Conservation (phyloP, 768 basidiomycete species). For the Boletales sp. region DNA sequence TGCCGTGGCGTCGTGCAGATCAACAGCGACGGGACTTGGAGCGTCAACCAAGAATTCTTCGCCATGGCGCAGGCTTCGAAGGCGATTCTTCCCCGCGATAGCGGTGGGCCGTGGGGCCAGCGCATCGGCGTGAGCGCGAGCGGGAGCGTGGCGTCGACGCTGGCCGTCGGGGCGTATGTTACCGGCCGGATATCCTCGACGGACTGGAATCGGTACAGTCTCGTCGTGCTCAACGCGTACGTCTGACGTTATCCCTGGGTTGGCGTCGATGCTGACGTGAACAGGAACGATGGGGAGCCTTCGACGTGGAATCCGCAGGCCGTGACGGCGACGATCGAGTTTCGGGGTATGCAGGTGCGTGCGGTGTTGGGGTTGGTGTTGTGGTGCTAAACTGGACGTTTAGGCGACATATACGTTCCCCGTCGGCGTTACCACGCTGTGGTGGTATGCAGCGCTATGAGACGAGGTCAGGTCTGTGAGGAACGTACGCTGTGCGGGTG, state of each 20-base stretch:
- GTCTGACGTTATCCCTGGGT: background rate
- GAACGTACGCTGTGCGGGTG: too few relatives aligned
- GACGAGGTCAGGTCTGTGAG: background rate
- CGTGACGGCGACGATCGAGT: conserved; percentile 54
- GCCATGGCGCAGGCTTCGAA: conserved; percentile 74
- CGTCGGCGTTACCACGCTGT: conserved; percentile 61
- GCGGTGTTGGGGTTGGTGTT: background rate
- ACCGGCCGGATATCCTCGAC: conserved; percentile 49
- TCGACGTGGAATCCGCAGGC: conserved; percentile 52
- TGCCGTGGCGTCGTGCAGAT: conserved; percentile 68
- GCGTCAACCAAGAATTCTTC: conserved; percentile 74
- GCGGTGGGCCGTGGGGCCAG: conserved; percentile 63
- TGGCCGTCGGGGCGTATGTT: conserved; percentile 64
- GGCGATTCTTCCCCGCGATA: conserved; percentile 66
- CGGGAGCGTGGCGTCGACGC: conserved; percentile 53
- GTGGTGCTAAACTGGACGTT: background rate
- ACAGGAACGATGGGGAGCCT: conserved; percentile 47
- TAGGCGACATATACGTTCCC: conserved; percentile 75
- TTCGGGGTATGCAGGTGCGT: too few relatives aligned
- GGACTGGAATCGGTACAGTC: conserved; percentile 63
- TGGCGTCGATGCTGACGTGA: too few relatives aligned
- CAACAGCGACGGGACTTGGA: conserved; percentile 59
- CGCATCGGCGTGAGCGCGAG: conserved; percentile 63
- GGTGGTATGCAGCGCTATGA: conserved; percentile 41
- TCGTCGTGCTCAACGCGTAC: conserved; percentile 73